A percentile compares a stretch with the other conserved stretches of the same genome.
Conservation (phyloP, 768 basidiomycete species). For the Pleurotus tuoliensis region DNA sequence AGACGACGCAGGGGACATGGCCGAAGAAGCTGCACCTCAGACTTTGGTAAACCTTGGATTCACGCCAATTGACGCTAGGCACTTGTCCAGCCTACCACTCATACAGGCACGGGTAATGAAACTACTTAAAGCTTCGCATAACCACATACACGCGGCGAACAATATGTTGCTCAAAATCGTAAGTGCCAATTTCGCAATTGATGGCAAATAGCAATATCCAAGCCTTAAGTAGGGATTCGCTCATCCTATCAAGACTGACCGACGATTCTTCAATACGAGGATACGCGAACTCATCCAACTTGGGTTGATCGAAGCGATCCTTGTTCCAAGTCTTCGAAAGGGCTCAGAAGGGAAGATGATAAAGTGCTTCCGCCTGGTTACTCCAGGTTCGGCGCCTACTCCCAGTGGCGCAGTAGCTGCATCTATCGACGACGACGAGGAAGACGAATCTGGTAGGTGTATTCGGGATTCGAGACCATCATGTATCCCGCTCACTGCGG, state of each 20-base stretch:
- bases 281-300: constrained; percentile 70
- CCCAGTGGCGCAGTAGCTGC: constrained; percentile 29
- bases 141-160: constrained; percentile 65
- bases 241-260: constrained; percentile 70
- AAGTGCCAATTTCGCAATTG: constrained; percentile 19
- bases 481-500: too few species aligned
- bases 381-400: constrained; percentile 31
- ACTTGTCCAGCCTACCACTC: constrained; percentile 71
- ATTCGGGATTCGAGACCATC: too few species aligned
- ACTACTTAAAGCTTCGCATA: constrained; percentile 65
- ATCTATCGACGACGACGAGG: constrained; percentile 30
- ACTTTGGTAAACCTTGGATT: constrained; percentile 47
- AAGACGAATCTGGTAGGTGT: constrained; percentile 32
- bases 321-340: constrained; percentile 57
- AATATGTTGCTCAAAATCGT: constrained; percentile 81
- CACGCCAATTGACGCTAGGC: constrained; percentile 72
- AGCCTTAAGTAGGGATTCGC: constrained; percentile 57
- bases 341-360: constrained; percentile 42
- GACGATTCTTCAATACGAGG: constrained; percentile 78
- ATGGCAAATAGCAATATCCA: constrained; percentile 3
- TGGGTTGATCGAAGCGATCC: constrained; percentile 71
- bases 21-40: constrained; percentile 19
- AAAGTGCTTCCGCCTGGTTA: constrained; percentile 65
- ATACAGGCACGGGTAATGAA: constrained; percentile 69
- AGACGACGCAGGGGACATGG: constrained; percentile 8